Evolutionary conservation across 352 stramenopile genomes (phyloP).

Genomic region (Phytophthora sojae): DNA sequence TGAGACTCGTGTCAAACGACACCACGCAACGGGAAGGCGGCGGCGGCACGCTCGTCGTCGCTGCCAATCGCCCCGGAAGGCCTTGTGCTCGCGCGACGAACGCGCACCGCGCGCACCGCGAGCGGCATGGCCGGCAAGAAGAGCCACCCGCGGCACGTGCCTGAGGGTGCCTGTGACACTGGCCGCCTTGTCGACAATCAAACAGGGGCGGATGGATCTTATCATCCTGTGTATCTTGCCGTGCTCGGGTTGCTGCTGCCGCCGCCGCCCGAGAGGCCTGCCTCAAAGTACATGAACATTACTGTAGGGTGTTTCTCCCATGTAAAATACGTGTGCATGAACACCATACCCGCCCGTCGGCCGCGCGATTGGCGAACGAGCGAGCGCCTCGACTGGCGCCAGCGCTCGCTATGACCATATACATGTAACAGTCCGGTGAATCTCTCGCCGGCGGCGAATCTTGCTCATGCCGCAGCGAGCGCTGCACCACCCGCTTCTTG

Average conservation of each 20-base stretch:
- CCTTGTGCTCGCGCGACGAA: background rate
- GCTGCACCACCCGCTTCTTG: background rate
- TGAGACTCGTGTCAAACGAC: background rate
- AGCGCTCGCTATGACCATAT: too few species aligned
- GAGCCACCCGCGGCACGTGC: background rate
- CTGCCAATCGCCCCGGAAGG: background rate
- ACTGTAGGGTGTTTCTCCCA: too few species aligned
- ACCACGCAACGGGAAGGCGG: background rate
- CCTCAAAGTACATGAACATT: background rate
- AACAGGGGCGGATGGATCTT: background rate
- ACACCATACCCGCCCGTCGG: background rate
- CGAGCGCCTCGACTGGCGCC: too few species aligned
- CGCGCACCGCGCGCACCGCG: background rate
- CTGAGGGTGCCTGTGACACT: background rate
- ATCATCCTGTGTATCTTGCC: background rate
- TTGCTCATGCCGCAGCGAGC: background rate
- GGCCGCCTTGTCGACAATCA: background rate
- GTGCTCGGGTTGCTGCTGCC: background rate
- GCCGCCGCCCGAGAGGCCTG: background rate
- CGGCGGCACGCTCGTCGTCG: background rate
- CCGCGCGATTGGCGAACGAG: background rate
- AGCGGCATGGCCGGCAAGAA: background rate
- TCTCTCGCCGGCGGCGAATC: background rate
- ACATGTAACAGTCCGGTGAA: background rate
- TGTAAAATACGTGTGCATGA: background rate